These are phyloP conservation scores for Malus hybrid DNA, from an alignment of 331 rosid genomes.

Conservation along the genomic window DNA sequence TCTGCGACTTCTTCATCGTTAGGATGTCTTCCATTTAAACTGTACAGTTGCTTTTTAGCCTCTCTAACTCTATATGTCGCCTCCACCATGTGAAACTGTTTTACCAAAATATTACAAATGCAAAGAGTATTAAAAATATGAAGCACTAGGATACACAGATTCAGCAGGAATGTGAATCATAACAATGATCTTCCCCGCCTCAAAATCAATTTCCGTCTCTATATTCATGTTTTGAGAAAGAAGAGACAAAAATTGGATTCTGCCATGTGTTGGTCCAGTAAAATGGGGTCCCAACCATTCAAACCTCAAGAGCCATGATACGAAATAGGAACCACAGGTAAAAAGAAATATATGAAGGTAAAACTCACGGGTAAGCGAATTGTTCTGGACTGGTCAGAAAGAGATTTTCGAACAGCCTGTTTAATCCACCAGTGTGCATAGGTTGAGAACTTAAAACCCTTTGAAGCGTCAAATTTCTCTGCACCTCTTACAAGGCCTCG, in stretches of 20 bases:
- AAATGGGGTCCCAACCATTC: neutral
- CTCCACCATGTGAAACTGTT: constrained; percentile 94
- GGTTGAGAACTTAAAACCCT: constrained; percentile 97
- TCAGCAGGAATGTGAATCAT: neutral
- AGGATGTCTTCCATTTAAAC: constrained; percentile 78
- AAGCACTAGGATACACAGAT: neutral
- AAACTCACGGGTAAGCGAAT: constrained; percentile 90
- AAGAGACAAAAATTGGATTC: neutral
- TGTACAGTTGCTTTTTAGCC: constrained; percentile 70
- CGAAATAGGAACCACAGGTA: neutral
- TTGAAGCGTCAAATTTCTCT: constrained; percentile 91
- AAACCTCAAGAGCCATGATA: neutral
- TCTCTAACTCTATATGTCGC: constrained; percentile 84
- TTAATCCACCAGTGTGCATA: constrained; percentile 99
- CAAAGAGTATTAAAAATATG: neutral
- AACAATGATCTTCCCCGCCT: neutral
- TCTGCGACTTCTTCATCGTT: constrained; percentile 72
- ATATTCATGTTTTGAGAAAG: neutral
- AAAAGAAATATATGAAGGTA: neutral
- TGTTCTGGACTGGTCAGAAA: constrained; percentile 80
- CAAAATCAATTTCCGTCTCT: neutral
- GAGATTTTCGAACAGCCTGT: constrained; percentile 84
- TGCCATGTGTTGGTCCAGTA: neutral
- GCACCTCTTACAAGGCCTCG: constrained; percentile 92
- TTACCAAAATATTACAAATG: neutral